Conservation (phyloP, 441 rosid species). For the Isatis lusitanica region DNA sequence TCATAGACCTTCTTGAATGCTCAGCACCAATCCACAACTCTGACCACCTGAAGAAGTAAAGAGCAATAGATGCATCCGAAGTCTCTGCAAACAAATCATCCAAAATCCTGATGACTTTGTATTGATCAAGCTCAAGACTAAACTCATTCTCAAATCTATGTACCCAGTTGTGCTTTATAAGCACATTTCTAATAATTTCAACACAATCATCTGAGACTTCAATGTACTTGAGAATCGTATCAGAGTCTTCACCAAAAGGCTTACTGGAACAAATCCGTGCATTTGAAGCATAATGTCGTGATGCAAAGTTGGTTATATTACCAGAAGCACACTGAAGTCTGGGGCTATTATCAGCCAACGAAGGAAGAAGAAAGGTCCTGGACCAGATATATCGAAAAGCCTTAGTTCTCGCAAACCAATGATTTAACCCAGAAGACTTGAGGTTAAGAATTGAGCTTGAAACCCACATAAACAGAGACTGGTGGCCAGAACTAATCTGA, state of each 20-base stretch:
- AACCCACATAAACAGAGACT: conserved; percentile 34
- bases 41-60: conserved; percentile 47
- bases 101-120: conserved; percentile 33
- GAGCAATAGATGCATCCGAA: conserved; percentile 45
- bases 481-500: conserved; percentile 18
- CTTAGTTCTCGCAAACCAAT: conserved; percentile 14
- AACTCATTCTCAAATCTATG: conserved; percentile 13
- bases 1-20: conserved; percentile 31
- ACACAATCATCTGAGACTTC: conserved; percentile 18
- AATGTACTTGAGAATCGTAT: conserved; percentile 8
- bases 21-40: conserved; percentile 37
- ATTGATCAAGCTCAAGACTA: conserved; percentile 35
- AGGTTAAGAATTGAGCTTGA: conserved; percentile 29
- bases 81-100: conserved; percentile 40
- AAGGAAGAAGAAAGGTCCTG: conserved; percentile 9
- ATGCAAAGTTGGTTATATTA: neutral
- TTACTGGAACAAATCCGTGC: neutral
- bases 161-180: conserved; percentile 36
- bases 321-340: conserved; percentile 3
- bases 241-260: conserved; percentile 31
- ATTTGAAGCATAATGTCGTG: neutral
- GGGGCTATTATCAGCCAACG: neutral
- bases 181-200: conserved; percentile 27
- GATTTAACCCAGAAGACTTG: conserved; percentile 25
- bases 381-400: conserved; percentile 23